Conservation (phyloP, 345 rosid genomes). For the Melastoma malabathricum region DNA sequence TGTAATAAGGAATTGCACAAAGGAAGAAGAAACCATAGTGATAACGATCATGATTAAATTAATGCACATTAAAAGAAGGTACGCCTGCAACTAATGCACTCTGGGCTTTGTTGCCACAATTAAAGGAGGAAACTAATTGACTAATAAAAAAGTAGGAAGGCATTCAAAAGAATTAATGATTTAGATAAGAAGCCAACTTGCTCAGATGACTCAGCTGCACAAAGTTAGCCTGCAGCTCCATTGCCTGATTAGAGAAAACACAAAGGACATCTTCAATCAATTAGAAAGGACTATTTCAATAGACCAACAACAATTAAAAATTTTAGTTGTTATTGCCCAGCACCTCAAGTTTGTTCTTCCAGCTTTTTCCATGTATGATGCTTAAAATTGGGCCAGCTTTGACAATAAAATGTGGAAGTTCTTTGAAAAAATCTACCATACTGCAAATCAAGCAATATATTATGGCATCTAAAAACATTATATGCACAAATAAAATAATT, state of each 20-base stretch:
- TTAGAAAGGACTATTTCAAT: neutral
- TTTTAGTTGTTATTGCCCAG: neutral
- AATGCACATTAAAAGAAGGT: no score
- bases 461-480: conserved; percentile 1
- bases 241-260: conserved; percentile 35
- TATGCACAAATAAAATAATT: conserved; percentile 3
- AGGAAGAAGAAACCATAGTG: no score
- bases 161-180: no score
- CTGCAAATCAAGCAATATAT: conserved; percentile 23
- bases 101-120: no score
- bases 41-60: no score
- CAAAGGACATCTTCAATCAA: neutral
- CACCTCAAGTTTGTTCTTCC: conserved; percentile 94
- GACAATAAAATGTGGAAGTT: conserved; percentile 76
- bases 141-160: neutral
- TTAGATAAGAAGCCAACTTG: conserved; percentile 32
- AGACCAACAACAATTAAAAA: no score
- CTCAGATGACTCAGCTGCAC: conserved; percentile 73
- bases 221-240: conserved; percentile 75
- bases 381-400: conserved; percentile 66
- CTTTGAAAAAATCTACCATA: conserved; percentile 72
- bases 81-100: no score
- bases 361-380: conserved; percentile 55
- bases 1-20: no score
- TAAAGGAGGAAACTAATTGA: neutral